Conservation (phyloP, 2,329 filamentous ascomycete species). For the Colletotrichum sp. region DNA sequence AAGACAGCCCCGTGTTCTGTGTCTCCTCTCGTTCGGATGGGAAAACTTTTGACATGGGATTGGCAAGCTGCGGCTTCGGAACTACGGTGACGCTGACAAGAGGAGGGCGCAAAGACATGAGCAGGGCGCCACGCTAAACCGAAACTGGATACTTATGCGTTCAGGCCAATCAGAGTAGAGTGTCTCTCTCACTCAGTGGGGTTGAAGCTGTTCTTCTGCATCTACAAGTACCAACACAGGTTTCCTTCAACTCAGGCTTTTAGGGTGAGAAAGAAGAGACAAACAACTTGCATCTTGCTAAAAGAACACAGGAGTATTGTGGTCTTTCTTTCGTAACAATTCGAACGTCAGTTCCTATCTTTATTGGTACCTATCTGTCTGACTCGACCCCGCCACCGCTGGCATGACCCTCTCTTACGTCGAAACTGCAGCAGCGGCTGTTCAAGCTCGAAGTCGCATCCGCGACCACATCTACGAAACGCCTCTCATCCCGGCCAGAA, state of each 20-base stretch:
- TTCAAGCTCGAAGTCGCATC: constrained; percentile 22
- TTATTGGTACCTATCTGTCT: neutral
- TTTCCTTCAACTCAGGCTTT: neutral
- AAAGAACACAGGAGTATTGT: neutral
- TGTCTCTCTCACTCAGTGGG: neutral
- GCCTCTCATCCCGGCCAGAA: constrained; percentile 21
- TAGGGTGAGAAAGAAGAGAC: rapidly evolving
- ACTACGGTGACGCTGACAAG: neutral
- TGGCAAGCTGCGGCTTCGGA: neutral
- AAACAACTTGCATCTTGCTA: neutral
- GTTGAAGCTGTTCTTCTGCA: neutral
- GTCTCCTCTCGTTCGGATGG: neutral
- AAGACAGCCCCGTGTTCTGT: neutral
- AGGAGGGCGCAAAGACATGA: neutral
- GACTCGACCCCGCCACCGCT: neutral
- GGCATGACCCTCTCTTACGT: neutral
- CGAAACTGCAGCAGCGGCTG: constrained; percentile 17
- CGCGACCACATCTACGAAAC: constrained; percentile 25
- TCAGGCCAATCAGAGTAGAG: neutral
- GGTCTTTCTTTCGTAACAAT: neutral
- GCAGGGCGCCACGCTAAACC: neutral
- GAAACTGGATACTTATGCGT: neutral
- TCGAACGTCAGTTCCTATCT: neutral
- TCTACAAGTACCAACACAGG: neutral
- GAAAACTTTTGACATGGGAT: neutral